Conservation (phyloP, 1,284 basidiomycete genomes). For the Leccinum angustisporum region DNA sequence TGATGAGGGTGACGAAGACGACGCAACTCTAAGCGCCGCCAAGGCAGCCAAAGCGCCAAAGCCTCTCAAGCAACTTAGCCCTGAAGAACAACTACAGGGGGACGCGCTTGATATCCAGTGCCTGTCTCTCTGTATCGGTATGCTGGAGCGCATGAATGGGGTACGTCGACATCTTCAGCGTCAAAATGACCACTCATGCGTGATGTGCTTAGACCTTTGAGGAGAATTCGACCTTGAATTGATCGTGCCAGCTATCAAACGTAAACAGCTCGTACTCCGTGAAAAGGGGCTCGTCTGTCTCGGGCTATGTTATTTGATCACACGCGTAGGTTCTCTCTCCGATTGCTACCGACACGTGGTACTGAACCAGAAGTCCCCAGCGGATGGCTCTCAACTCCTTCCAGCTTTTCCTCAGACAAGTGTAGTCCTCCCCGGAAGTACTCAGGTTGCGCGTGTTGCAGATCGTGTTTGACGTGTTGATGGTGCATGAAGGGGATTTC, state of each 20-base stretch:
- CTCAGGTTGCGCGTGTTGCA: slow-evolving; percentile 83
- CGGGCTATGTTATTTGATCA: slow-evolving; percentile 90
- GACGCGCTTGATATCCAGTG: slow-evolving; percentile 83
- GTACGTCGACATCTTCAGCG: slow-evolving; percentile 44
- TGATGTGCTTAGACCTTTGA: slow-evolving; percentile 66
- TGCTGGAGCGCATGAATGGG: slow-evolving; percentile 89
- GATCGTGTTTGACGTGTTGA: slow-evolving; percentile 87
- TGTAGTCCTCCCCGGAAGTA: slow-evolving; percentile 74
- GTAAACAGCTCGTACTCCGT: slow-evolving; percentile 81
- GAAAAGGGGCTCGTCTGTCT: slow-evolving; percentile 87
- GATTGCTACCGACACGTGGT: neutral
- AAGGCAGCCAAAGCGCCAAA: slow-evolving; percentile 16
- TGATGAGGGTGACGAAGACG: slow-evolving; percentile 23
- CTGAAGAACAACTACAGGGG: slow-evolving; percentile 57
- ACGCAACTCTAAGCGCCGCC: slow-evolving; percentile 4
- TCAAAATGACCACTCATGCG: neutral
- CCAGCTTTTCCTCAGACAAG: slow-evolving; percentile 86
- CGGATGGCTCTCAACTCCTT: slow-evolving; percentile 91
- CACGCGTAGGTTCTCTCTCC: slow-evolving; percentile 48
- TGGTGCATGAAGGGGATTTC: slow-evolving; percentile 85
- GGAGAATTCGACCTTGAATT: slow-evolving; percentile 94
- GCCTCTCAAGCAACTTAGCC: slow-evolving; percentile 47
- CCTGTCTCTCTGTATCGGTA: slow-evolving; percentile 84
- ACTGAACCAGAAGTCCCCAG: slow-evolving; percentile 36
- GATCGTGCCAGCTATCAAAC: slow-evolving; percentile 87